Base-by-base conservation (phyloP, 2,329 filamentous ascomycete species). In the Penicillium sp. region DNA sequence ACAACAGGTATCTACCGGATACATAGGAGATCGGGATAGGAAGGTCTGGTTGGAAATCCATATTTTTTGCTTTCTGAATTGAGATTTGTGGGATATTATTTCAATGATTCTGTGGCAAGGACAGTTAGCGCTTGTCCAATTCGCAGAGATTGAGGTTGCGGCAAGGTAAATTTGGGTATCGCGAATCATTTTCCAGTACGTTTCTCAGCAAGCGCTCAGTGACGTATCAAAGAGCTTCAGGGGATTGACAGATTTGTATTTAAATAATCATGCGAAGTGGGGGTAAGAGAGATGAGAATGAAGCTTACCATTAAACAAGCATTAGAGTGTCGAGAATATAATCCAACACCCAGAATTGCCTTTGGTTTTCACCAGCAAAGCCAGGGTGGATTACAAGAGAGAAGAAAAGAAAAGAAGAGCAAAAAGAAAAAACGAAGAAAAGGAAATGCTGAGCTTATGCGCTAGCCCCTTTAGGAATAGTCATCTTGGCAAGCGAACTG, bases 1-100 rank as follows among this genome's bases (percentile, higher is more conserved):
- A 97, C 59, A 98, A 76, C 53, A 96, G 81, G 73, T 91, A 96
- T 57, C 87, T 84, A 59, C 84, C 83, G 41, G 83, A 83, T 53
- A 95, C 82, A 65, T 80, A 77, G 57, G 87, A 91, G 64, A 97
- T 93, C 53, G 88, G 83, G 55, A 95, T 79, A 10, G 80, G 81
- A 60, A 82, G 76, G 21, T 64, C 59, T 41, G 69, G 71, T 42
- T 61, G 57, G 35, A 62, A 60, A 43, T 64, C 66, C 65, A 70
- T 70, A 21, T 53, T 53, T 60, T 32, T 51, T 24, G 22, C 22
- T 21, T 49, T 42, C 15, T 47, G 48, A 42, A 38, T 37, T 45
- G 47, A 49, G 32, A 35, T 38, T 47, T 44, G 28, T 43, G 26
- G 46, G 40, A 45, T 45, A 50, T 49, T 51, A 43, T 49, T 51